These are phyloP conservation scores for Combretum micranthum DNA, from an alignment of 345 rosid genomes.

Conservation along the genomic window DNA sequence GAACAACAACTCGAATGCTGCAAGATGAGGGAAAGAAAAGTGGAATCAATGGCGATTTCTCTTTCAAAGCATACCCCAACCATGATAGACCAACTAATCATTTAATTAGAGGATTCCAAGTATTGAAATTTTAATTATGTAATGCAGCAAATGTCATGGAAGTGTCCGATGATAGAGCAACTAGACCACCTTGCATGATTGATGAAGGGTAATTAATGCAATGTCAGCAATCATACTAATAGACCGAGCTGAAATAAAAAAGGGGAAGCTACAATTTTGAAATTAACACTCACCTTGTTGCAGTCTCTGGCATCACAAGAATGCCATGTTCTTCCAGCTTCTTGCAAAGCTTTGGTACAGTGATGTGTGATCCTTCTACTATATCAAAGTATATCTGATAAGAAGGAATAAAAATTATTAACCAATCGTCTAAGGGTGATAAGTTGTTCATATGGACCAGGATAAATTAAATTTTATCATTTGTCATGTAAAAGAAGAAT, in stretches of 20 bases:
- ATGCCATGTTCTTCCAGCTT: constrained; percentile 66
- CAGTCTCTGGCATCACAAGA: constrained; percentile 47
- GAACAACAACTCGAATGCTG: constrained; percentile 78
- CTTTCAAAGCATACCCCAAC: not conserved
- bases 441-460: not conserved
- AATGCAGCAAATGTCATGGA: too few species aligned
- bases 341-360: constrained; percentile 48
- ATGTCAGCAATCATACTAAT: too few species aligned
- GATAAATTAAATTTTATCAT: not conserved
- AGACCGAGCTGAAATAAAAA: too few species aligned
- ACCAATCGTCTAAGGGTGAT: not conserved
- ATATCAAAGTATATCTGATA: constrained; percentile 58
- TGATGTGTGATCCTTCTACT: constrained; percentile 36
- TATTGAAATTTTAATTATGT: too few species aligned
- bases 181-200: too few species aligned
- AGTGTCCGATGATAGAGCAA: too few species aligned
- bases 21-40: constrained; percentile 2
- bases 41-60: not conserved
- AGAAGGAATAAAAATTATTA: not conserved
- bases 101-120: too few species aligned
- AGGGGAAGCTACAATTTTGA: not conserved
- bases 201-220: too few species aligned
- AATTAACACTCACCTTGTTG: constrained; percentile 35
- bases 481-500: not conserved
- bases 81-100: too few species aligned